Evolutionary conservation across 768 basidiomycete genomes (phyloP).

Genomic region (Podaxis sp.): DNA sequence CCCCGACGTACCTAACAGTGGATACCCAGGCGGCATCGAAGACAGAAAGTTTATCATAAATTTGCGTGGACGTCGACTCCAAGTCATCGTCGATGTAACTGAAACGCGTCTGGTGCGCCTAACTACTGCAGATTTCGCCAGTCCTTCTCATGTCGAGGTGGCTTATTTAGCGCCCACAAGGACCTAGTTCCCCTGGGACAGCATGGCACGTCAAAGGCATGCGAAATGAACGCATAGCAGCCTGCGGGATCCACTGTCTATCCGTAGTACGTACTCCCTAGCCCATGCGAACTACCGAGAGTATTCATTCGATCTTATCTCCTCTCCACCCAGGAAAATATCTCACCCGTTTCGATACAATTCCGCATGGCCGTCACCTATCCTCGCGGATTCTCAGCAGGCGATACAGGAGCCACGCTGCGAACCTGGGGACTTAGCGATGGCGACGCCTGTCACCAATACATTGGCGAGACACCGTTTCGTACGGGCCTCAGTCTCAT

Average conservation of each 20-base stretch:
- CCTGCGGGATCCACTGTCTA: constrained; percentile 41
- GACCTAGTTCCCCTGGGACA: constrained; percentile 30
- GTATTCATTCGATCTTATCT: constrained; percentile 1
- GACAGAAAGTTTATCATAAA: constrained; percentile 34
- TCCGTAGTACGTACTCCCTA: constrained; percentile 31
- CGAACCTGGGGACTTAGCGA: constrained; percentile 50
- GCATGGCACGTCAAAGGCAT: constrained; percentile 54
- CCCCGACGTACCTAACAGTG: constrained; percentile 40
- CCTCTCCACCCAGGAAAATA: constrained; percentile 38
- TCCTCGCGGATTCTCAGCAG: constrained; percentile 40
- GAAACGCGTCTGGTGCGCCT: constrained; percentile 41
- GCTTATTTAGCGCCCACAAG: constrained; percentile 25
- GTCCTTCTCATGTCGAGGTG: background rate
- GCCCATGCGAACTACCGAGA: background rate
- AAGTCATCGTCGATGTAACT: constrained; percentile 40
- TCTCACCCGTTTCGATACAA: constrained; percentile 31
- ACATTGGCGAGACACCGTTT: constrained; percentile 39
- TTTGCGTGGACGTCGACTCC: constrained; percentile 36
- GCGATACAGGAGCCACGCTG: constrained; percentile 44
- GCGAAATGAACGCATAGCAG: constrained; percentile 49
- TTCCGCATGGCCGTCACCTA: constrained; percentile 54
- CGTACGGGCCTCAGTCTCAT: constrained; percentile 36
- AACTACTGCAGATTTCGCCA: background rate
- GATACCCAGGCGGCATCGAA: constrained; percentile 48
- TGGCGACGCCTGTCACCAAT: constrained; percentile 47